Conservation (phyloP, 2,329 filamentous ascomycete species). For the Torrubiella hemipterigena region DNA sequence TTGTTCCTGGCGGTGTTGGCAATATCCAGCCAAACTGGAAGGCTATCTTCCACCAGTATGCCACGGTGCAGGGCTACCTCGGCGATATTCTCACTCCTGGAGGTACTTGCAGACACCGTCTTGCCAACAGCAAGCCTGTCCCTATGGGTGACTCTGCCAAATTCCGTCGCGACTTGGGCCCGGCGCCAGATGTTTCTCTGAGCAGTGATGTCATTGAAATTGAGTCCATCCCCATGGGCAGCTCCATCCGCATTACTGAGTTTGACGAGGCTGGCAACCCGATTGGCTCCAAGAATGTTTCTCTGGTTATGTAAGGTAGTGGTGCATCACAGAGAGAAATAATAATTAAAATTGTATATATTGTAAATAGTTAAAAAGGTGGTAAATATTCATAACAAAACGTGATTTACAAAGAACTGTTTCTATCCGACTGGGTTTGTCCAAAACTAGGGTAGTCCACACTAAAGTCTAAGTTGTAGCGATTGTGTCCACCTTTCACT, state of each 20-base stretch:
- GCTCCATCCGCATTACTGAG: not conserved
- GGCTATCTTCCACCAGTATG: conserved; percentile 6
- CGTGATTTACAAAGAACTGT: too few relatives aligned
- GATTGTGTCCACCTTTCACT: too few relatives aligned
- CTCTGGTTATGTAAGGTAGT: too few relatives aligned
- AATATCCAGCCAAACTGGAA: conserved; percentile 10
- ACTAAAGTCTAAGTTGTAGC: too few relatives aligned
- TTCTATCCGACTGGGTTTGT: too few relatives aligned
- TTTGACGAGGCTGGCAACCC: not conserved
- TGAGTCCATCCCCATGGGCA: conserved; percentile 4
- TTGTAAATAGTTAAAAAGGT: too few relatives aligned
- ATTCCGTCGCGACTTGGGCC: not conserved
- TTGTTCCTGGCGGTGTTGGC: conserved; percentile 12
- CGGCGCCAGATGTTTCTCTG: conserved; percentile 2
- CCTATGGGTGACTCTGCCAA: conserved; percentile 4
- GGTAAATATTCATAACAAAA: too few relatives aligned
- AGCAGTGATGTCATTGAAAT: conserved; percentile 2
- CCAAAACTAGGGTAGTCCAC: too few relatives aligned
- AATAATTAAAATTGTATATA: too few relatives aligned
- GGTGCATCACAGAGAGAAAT: too few relatives aligned
- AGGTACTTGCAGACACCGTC: conserved; percentile 6
- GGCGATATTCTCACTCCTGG: conserved; percentile 6
- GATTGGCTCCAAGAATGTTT: not conserved
- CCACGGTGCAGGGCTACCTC: conserved; percentile 5
- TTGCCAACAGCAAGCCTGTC: conserved; percentile 7